Percentiles rank a stretch among this genome's conserved stretches.
Evolutionary conservation across 192 early-diverging fungal genomes (phyloP).

Genomic region (Coemansia asiatica): DNA sequence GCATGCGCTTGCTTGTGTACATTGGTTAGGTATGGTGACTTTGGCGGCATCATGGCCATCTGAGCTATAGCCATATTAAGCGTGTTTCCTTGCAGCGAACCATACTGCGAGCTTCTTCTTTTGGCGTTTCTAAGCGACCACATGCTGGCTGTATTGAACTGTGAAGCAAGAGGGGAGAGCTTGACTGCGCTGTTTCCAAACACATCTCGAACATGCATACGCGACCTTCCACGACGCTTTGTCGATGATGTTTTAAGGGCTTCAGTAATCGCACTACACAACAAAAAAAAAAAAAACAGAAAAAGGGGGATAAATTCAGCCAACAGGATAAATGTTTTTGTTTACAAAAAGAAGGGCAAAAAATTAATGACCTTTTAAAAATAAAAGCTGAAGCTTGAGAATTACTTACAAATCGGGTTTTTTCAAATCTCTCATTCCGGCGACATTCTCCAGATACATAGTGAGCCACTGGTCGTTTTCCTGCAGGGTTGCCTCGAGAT

Average conservation of each 20-base stretch:
- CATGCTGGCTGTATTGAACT: slow-evolving; percentile 18
- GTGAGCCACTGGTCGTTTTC: slow-evolving; percentile 55
- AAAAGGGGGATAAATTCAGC: background rate
- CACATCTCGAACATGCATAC: slow-evolving; percentile 51
- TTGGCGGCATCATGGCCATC: slow-evolving; percentile 50
- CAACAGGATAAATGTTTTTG: slow-evolving; percentile 3
- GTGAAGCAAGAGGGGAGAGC: slow-evolving; percentile 29
- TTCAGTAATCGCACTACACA: slow-evolving; percentile 39
- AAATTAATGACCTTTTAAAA: background rate
- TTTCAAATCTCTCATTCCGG: slow-evolving; percentile 35
- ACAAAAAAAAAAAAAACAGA: background rate
- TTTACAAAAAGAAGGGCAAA: background rate
- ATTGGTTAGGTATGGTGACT: slow-evolving; percentile 44
- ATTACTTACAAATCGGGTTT: slow-evolving; percentile 31
- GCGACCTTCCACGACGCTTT: slow-evolving; percentile 34
- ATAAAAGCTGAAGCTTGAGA: background rate
- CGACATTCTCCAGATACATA: slow-evolving; percentile 46
- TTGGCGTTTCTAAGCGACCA: slow-evolving; percentile 14
- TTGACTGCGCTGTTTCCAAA: slow-evolving; percentile 23
- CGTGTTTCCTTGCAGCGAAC: slow-evolving; percentile 24
- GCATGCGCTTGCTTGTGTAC: slow-evolving; percentile 12
- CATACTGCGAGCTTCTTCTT: slow-evolving; percentile 24
- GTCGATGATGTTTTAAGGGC: slow-evolving; percentile 53
- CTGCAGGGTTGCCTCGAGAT: slow-evolving; percentile 49
- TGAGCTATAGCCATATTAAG: slow-evolving; percentile 47